A percentile compares a stretch with the other conserved stretches of the same genome.
Evolutionary conservation across 345 rosid species (phyloP).

Genomic region (Hibiscus tridactylites): DNA sequence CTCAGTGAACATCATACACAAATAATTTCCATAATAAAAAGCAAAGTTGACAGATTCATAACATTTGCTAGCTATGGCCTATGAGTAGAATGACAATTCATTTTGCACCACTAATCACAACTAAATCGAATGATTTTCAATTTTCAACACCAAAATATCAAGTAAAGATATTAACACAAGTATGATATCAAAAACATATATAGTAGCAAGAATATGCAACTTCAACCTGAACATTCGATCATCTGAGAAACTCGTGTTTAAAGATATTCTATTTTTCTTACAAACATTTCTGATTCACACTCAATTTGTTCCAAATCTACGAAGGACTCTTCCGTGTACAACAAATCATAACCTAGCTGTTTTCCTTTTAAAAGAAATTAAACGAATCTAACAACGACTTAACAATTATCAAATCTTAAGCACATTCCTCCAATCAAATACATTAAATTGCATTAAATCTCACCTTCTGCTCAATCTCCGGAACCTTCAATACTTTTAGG

Average conservation of each 20-base stretch:
- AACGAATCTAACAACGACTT: neutral
- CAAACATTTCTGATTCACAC: neutral
- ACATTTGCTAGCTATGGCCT: neutral
- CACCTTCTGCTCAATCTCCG: constrained; percentile 42
- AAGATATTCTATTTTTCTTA: neutral
- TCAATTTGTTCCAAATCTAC: neutral
- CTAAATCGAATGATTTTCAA: neutral
- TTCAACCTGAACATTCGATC: neutral
- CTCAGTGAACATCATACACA: neutral
- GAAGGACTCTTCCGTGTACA: neutral
- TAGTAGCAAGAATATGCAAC: neutral
- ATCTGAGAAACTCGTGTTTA: neutral
- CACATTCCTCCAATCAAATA: neutral
- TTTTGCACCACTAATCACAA: neutral
- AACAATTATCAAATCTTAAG: neutral
- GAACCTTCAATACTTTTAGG: constrained; percentile 88
- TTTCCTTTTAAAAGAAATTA: neutral
- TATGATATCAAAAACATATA: neutral
- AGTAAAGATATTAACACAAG: neutral
- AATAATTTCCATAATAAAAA: neutral
- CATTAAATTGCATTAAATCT: neutral
- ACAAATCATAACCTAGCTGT: neutral
- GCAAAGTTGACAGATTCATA: neutral
- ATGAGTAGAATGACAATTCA: neutral
- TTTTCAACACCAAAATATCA: neutral